Evolutionary conservation across 768 basidiomycete genomes (phyloP), one percentile per base, ranked within the genome.

Genomic region (Collybia mongolica): DNA sequence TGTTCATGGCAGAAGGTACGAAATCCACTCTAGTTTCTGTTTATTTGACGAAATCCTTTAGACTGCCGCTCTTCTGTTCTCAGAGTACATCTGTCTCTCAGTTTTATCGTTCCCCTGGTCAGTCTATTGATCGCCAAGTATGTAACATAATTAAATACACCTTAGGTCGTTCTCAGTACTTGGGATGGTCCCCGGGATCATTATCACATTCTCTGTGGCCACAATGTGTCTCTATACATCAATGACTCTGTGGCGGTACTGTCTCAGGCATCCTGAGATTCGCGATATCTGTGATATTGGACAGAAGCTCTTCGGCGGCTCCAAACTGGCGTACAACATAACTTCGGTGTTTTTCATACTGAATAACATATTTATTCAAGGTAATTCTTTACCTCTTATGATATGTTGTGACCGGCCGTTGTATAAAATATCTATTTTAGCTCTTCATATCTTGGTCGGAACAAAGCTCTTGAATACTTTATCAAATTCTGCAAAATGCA

Each of bases 291-390:
- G 77, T 58, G 77, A 80, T 55, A 77, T 80, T 41, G 79, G 76
- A 1, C 66, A 64, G 35, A 62, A 69, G 45, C 69, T 80, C 29
- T 79, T 77, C 45, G 71, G 73, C 8, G 72, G 76, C 29, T 76
- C 76, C 0, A 53, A 72, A 35, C 50, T 71, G 42, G 79, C 76
- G 3, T 80, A 77, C 61, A 76, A 80, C 42, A 54, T 72, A 32
- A 79, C 79, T 1, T 74, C 72, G 3, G 61, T 77, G 29, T 76
- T 82, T 65, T 74, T 82, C 57, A 63, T 81, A 43, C 60, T 77
- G 39, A 82, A 82, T 65, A 82, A 80, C 57, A 75, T 73, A n/a
- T 79, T 79, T 64, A 78, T 77, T 39, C 75, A 76, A 69, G 78
- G 75, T 66, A 15, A 5, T 24, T 15, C 1, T 3, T 23, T 37